phyloP scores from a whole-genome alignment of 441 rosid species.

The Dalechampia spathulata region DNA sequence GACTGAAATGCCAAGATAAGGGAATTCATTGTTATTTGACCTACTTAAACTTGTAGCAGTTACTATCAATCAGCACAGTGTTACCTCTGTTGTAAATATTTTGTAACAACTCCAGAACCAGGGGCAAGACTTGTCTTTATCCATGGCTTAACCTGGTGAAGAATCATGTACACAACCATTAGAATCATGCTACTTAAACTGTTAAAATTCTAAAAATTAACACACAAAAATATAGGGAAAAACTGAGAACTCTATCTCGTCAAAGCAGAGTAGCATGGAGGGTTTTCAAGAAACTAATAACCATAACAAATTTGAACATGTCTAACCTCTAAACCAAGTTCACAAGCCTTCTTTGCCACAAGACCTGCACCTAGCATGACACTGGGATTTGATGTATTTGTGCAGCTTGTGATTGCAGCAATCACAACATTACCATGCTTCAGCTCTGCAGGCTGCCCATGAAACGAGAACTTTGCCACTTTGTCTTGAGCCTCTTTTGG shows the following conservation, averaged over 20 bases:
- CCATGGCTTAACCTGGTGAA: conserved; percentile 93
- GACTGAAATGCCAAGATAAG: not conserved
- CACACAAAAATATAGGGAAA: not conserved
- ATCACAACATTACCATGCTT: conserved; percentile 98
- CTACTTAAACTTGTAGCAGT: not conserved
- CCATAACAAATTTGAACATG: not conserved
- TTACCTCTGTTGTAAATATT: conserved; percentile 78
- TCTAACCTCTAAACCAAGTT: conserved; percentile 86
- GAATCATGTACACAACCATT: conserved; percentile 13
- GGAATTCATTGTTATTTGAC: not conserved
- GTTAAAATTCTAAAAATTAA: not conserved
- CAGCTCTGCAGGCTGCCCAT: conserved; percentile 83
- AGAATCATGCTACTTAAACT: not conserved
- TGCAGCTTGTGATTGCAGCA: conserved; percentile 98
- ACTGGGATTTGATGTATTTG: conserved; percentile 98
- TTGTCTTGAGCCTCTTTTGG: conserved; percentile 83
- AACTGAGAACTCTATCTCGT: not conserved
- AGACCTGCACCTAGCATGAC: conserved; percentile 99
- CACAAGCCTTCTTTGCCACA: conserved; percentile 96
- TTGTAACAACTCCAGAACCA: conserved; percentile 97
- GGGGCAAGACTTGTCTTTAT: conserved; percentile 99
- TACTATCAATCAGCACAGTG: not conserved
- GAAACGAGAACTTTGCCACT: conserved; percentile 74
- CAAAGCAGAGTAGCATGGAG: not conserved
- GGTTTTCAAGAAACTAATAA: not conserved